Evolutionary conservation across 208 protist genomes (phyloP), one percentile per base, ranked within the genome.

Genomic region (Acanthamoeba lenticulata): DNA sequence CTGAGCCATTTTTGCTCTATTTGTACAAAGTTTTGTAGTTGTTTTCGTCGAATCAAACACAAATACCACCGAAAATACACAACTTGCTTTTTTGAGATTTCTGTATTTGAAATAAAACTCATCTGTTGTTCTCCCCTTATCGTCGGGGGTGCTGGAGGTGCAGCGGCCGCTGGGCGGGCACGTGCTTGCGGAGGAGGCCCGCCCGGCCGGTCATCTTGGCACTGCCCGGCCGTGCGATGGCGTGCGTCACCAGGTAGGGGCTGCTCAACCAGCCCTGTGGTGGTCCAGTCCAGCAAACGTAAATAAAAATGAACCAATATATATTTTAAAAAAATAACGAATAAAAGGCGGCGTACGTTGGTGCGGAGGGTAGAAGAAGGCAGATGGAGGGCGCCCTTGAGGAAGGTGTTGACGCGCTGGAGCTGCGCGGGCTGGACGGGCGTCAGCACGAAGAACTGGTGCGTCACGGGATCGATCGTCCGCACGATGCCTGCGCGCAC

Each of bases 321-420:
- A 9, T 55, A 9, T 24, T 55, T 19, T n/a, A n/a, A n/a, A 34
- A 19, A 57, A 29, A 6, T 13, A 85, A 85, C 9, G 0, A 55
- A 55, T 52, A 52, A 15, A 52, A 15, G 15, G 45, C 47, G 21
- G 21, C 47, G 11, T 49, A 5, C 5, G 15, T 44, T 29, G 34
- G 77, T 9, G 45, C 21, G 81, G 11, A 89, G 81, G 11, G 52
- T 89, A 0, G n/a, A 44, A 4, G 52, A 36, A 6, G 81, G 81
- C n/a, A 62, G 44, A 0, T 34, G 6, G 21, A 89, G 29, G 38
- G 47, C 52, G 19, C 81, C 81, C 45, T 62, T 89, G 19, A 89
- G 21, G 44, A 89, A 89, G 45, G 81, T 89, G 52, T 89, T 89
- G 13, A 89, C 81, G 29, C 44, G 81, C 17, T 62, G 81, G 42